Evolutionary conservation across 345 rosid species (phyloP).

Genomic region (Clarkia xantiana): DNA sequence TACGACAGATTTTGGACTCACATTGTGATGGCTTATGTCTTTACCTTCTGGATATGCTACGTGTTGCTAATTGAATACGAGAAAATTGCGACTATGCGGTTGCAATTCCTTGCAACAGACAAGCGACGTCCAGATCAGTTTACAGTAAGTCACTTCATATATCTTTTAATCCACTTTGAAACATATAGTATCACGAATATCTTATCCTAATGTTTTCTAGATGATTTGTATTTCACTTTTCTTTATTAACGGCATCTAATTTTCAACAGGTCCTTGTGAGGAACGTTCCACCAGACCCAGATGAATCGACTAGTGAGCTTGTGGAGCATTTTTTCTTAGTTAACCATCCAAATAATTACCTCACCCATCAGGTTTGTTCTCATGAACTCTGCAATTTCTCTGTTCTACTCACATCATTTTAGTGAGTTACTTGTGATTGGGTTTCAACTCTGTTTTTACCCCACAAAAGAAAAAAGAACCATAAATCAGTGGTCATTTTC

Average conservation of each 20-base stretch:
- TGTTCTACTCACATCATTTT: too few relatives aligned
- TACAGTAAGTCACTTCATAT: slow-evolving; percentile 29
- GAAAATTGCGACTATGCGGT: slow-evolving; percentile 58
- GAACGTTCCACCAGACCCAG: slow-evolving; percentile 45
- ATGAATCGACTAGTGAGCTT: slow-evolving; percentile 37
- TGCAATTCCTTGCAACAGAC: slow-evolving; percentile 75
- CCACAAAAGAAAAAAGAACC: too few relatives aligned
- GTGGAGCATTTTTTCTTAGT: slow-evolving; percentile 41
- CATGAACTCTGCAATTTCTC: neutral
- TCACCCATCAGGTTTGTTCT: slow-evolving; percentile 29
- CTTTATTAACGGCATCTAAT: neutral
- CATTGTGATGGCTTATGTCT: slow-evolving; percentile 64
- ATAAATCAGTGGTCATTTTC: too few relatives aligned
- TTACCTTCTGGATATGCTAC: slow-evolving; percentile 85
- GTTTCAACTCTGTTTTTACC: too few relatives aligned
- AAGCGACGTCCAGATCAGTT: slow-evolving; percentile 77
- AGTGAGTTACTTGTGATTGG: too few relatives aligned
- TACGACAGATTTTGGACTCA: slow-evolving; percentile 65
- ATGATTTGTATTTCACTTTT: too few relatives aligned
- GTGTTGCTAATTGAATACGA: slow-evolving; percentile 71
- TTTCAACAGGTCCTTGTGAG: slow-evolving; percentile 32
- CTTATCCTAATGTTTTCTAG: too few relatives aligned
- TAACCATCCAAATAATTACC: slow-evolving; percentile 35
- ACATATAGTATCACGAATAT: too few relatives aligned
- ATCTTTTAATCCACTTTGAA: neutral